phyloP scores from a whole-genome alignment of 2,329 filamentous ascomycete species.

The Alternaria ethzedia region DNA sequence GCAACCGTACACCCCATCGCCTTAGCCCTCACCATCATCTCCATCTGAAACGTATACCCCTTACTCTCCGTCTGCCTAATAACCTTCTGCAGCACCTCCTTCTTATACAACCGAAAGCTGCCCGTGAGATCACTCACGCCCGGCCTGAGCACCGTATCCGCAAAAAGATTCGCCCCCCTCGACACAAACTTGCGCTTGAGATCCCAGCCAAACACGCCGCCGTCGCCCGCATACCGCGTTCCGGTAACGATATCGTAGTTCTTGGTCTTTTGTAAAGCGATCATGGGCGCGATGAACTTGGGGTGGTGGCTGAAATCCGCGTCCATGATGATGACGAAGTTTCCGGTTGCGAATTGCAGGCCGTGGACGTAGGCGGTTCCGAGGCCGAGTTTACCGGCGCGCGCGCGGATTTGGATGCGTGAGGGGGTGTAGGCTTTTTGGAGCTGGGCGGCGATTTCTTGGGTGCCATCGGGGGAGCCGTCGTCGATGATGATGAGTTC shows the following conservation, averaged over 20 bases:
- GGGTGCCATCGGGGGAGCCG: slow-evolving; percentile 93
- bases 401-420: slow-evolving; percentile 83
- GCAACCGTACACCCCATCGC: slow-evolving; percentile 92
- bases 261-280: slow-evolving; percentile 75
- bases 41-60: slow-evolving; percentile 99
- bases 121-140: slow-evolving; percentile 96
- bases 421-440: slow-evolving; percentile 78
- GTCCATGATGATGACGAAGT: slow-evolving; percentile 99
- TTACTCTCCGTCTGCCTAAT: slow-evolving; percentile 92
- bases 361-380: slow-evolving; percentile 97
- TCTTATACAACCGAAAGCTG: slow-evolving; percentile 94
- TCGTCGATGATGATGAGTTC: slow-evolving; percentile 99
- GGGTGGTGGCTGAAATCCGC: slow-evolving; percentile 99
- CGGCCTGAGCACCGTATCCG: slow-evolving; percentile 89
- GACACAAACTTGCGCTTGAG: slow-evolving; percentile 79
- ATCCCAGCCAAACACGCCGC: slow-evolving; percentile 95
- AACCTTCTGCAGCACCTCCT: slow-evolving; percentile 83
- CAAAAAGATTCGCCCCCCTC: slow-evolving; percentile 91
- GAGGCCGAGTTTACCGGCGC: slow-evolving; percentile 94
- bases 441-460: slow-evolving; percentile 88
- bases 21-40: slow-evolving; percentile 98
- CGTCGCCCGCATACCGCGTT: slow-evolving; percentile 86
- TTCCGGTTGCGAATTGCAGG: slow-evolving; percentile 85
- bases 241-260: slow-evolving; percentile 97
- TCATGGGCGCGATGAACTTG: slow-evolving; percentile 97